phyloP scores from a whole-genome alignment of 2,329 filamentous ascomycete species.

The Cordyceps tenuipes region DNA sequence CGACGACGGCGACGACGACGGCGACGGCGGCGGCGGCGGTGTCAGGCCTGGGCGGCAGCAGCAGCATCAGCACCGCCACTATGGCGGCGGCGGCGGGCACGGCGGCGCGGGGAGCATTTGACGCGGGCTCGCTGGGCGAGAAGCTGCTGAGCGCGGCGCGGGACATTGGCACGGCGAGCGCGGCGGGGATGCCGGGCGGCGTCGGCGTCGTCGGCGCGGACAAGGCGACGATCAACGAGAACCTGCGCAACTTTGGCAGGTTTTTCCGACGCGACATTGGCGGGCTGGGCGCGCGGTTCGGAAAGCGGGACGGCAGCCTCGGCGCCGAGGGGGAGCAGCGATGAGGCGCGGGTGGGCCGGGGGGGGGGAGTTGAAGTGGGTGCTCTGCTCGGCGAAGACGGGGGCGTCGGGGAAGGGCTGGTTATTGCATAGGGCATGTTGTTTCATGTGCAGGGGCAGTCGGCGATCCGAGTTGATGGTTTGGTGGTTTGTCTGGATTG shows the following conservation, averaged over 20 bases:
- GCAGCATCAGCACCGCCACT: conserved; percentile 20
- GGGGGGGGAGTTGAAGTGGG: too few relatives aligned
- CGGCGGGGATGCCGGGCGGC: conserved; percentile 20
- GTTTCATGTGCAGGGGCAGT: not conserved
- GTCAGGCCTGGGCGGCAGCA: too few relatives aligned
- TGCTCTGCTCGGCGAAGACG: not conserved
- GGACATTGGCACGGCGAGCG: conserved; percentile 59
- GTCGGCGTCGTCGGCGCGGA: conserved; percentile 29
- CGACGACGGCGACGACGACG: conserved; percentile 28
- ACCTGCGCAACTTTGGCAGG: conserved; percentile 90
- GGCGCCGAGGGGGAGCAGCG: conserved; percentile 21
- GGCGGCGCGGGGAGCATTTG: too few relatives aligned
- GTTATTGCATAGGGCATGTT: not conserved
- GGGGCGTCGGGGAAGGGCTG: not conserved
- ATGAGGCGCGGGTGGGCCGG: conserved; percentile 12
- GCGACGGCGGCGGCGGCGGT: conserved; percentile 34
- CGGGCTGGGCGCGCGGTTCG: conserved; percentile 64
- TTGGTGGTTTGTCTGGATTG: not conserved
- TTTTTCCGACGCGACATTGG: conserved; percentile 89
- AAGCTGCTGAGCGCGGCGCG: conserved; percentile 81
- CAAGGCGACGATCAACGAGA: conserved; percentile 77
- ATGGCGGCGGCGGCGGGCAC: conserved; percentile 30
- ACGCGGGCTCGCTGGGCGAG: conserved; percentile 55
- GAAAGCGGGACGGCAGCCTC: conserved; percentile 45
- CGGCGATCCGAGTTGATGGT: not conserved